Base-by-base conservation (phyloP, 768 basidiomycete species). In the Mrakia gelida region DNA sequence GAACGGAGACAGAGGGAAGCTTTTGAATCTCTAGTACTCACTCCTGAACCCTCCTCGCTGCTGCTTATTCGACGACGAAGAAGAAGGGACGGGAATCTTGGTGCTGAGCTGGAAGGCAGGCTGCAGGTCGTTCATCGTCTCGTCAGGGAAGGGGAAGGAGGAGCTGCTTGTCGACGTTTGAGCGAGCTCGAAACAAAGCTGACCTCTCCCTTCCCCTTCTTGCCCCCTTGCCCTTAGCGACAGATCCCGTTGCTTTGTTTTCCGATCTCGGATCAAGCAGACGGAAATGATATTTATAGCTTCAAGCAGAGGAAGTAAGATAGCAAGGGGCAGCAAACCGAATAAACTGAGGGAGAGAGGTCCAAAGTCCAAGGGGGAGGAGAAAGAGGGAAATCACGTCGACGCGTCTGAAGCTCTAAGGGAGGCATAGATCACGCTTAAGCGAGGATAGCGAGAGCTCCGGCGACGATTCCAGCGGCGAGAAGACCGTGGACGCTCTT, bases 391-490 rank as follows among this genome's bases (percentile, higher is more conserved):
- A 67, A 67, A 67, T 30, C 32, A 23, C 10, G 34, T 41, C 34
- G 67, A 45, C 67, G 41, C 38, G 41, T 70, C 23, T 11, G 15
- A 52, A 23, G 32, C 21, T 30, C n/a, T 8, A 30, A 67, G 32
- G 38, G 8, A 67, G 15, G 3, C 3, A 18, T 18, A 1, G 16
- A 38, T 16, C 10, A 6, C 8, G 38, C 38, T 70, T 43, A 70
- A 38, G 38, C 67, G 38, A 70, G 41, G 10, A 70, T 41, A 13
- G 67, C 34, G 41, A 70, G 15, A 18, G 67, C 67, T 41, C 67
- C 67, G 23, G 67, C 67, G 13, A 70, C 26, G 38, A 70, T 9
- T 41, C 67, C 67, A 70, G 67, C 67, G 38, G 38, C 67, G 67
- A 70, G 21, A 18, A 70, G 34, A 34, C 67, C 34, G 41, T 70